A percentile compares a stretch with the other conserved stretches of the same genome.
These are phyloP conservation scores for Kernera saxatilis DNA, from an alignment of 345 rosid species.

Conservation along the genomic window DNA sequence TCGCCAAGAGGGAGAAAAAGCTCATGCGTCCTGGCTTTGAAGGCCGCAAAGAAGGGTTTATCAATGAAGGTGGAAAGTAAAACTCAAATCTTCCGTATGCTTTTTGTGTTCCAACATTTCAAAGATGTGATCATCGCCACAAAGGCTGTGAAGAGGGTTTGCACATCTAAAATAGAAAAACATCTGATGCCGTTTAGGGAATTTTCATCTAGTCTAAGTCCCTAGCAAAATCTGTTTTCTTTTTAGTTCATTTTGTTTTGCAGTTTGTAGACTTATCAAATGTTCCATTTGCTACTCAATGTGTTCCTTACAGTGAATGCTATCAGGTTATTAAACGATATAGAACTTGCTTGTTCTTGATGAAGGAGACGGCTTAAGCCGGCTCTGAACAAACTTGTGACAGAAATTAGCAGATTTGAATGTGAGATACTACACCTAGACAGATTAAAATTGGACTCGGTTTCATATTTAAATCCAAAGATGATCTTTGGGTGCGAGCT, in stretches of 20 bases:
- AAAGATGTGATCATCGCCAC: constrained; percentile 14
- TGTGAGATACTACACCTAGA: not conserved
- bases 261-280: constrained; percentile 16
- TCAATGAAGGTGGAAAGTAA: constrained; percentile 35
- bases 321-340: not conserved
- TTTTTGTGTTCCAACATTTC: not conserved
- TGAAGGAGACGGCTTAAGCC: too few relatives aligned
- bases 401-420: not conserved
- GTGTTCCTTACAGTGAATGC: constrained; percentile 1
- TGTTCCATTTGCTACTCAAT: constrained; percentile 10
- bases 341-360: not conserved
- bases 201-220: constrained; percentile 4
- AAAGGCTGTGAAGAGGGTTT: constrained; percentile 16
- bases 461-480: not conserved
- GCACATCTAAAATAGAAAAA: not conserved
- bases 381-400: not conserved
- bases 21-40: constrained; percentile 86
- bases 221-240: constrained; percentile 2
- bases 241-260: constrained; percentile 4
- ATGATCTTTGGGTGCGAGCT: not conserved
- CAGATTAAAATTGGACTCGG: too few relatives aligned
- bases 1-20: constrained; percentile 88
- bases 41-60: constrained; percentile 60
- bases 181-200: not conserved
- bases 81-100: not conserved